A percentile compares a stretch with the other conserved stretches of the same genome.
These are phyloP conservation scores for Nothopassalora personata DNA, from an alignment of 2,329 filamentous ascomycete genomes.

Conservation along the genomic window DNA sequence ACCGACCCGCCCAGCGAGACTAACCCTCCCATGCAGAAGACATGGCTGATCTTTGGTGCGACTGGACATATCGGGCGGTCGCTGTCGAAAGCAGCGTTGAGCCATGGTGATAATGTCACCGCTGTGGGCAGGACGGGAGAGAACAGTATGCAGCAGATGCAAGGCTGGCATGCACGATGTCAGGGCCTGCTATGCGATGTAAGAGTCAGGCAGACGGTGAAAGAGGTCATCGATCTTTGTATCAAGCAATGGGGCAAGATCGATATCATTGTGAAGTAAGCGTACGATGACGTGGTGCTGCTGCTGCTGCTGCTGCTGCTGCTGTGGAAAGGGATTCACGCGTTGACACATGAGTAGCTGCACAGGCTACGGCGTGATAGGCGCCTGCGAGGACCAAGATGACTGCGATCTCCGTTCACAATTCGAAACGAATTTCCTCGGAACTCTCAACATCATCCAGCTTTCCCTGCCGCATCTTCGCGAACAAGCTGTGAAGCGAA, in stretches of 20 bases:
- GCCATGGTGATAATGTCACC: constrained; percentile 75
- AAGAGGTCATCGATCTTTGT: constrained; percentile 62
- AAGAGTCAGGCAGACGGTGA: constrained; percentile 71
- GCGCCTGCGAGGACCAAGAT: constrained; percentile 93
- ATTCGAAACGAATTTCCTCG: constrained; percentile 97
- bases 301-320: no score
- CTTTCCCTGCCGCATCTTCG: constrained; percentile 83
- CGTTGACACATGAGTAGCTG: constrained; percentile 44
- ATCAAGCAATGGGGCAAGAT: constrained; percentile 67
- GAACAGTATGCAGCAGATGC: constrained; percentile 67
- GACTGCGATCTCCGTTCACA: constrained; percentile 91
- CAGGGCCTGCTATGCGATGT: constrained; percentile 86
- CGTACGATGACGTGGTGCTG: constrained; percentile 1
- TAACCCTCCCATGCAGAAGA: constrained; percentile 66
- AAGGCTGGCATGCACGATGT: constrained; percentile 64
- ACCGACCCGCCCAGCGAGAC: constrained; percentile 75
- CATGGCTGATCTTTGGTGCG: constrained; percentile 95
- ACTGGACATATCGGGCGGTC: constrained; percentile 96
- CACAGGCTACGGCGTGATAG: constrained; percentile 91
- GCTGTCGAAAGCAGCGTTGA: constrained; percentile 74
- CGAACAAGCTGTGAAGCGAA: constrained; percentile 49
- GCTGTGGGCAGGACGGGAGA: constrained; percentile 81
- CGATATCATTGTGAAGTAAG: constrained; percentile 76
- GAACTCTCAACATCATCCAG: constrained; percentile 88
- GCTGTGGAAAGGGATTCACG: no score